Base-by-base conservation (phyloP, 2,329 filamentous ascomycete species). In the Pestalotiopsis sp. region DNA sequence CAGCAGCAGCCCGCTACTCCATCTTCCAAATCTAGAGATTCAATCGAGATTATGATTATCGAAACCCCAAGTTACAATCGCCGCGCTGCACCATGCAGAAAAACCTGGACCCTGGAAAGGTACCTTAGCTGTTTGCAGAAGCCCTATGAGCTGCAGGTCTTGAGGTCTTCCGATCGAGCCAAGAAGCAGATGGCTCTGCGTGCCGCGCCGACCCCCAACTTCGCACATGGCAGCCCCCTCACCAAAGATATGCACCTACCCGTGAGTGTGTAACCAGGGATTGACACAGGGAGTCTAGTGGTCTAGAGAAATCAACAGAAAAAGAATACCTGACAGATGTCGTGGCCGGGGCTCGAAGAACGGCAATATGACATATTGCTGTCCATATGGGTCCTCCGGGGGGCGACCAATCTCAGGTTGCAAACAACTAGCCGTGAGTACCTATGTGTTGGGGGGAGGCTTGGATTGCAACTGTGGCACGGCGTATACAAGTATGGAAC, bases 401-500 rank as follows among this genome's bases (percentile, higher is more conserved):
- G 6, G 31, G 23, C 39, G 17, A 39, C 45, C 59, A 52, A 38
- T 52, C 57, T 61, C 41, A 38, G 23, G 39, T 25, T 63, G 41
- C 56, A 67, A 67, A 67, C 65, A 67, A 59, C 52, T 14, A 38
- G 41, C 52, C 38, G 36, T 39, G 56, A 45, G 12, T 5, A 23
- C 23, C 23, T 23, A 27, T 61, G 17, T 52, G 45, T 52, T 65
- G 62, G 62, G 45, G 45, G 45, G 41, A 41, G 20, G 45, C 39
- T 23, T 67, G 65, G 58, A 62, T 67, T 39, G 59, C 20, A 60
- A 59, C 68, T 70, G 69, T 58, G 66, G 64, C 65, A 78, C 77
- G 71, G 71, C 70, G 73, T 78, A 78, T 78, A 78, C 75, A 77
- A 74, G 72, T 73, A 77, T 75, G 72, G 72, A 69, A 76, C 73